Evolutionary conservation across 495 filamentous ascomycete genomes (phyloP).

Genomic region (Choiromyces venosus): DNA sequence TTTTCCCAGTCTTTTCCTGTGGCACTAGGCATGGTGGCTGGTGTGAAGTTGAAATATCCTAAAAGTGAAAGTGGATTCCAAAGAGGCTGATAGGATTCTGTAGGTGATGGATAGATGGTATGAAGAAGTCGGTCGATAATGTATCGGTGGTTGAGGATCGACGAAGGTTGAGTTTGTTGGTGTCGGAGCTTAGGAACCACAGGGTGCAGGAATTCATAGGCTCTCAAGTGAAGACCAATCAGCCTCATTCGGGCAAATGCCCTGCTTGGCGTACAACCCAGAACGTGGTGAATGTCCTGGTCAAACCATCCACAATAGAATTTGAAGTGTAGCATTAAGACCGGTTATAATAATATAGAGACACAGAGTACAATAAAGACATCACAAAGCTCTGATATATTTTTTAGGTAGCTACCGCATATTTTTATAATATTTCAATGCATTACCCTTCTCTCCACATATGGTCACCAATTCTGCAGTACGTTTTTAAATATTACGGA

Average conservation of each 20-base stretch:
- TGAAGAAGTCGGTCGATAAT: conserved; percentile 5
- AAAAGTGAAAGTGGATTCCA: not conserved
- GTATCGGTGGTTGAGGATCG: not conserved
- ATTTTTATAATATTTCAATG: not conserved
- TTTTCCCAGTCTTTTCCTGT: conserved; percentile 95
- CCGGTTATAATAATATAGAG: not conserved
- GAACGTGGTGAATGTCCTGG: not conserved
- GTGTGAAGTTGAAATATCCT: not conserved
- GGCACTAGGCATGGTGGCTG: conserved; percentile 64
- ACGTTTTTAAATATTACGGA: not conserved
- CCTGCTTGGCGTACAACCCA: not conserved
- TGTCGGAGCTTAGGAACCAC: conserved; percentile 13
- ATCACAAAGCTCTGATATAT: not conserved
- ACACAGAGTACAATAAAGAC: not conserved
- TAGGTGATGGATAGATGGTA: conserved; percentile 1
- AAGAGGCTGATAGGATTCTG: not conserved
- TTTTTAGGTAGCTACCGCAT: not conserved
- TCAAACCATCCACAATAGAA: not conserved
- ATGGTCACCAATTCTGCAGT: not conserved
- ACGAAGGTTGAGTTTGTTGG: conserved; percentile 5
- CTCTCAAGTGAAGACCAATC: conserved; percentile 19
- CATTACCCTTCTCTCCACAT: not conserved
- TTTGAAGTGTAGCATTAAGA: not conserved
- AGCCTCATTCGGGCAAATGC: conserved; percentile 13
- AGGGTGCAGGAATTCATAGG: conserved; percentile 15